Evolutionary conservation across 495 filamentous ascomycete species (phyloP), one percentile per base, ranked within the genome.

Genomic region (Aspergillus incahuasiensis): DNA sequence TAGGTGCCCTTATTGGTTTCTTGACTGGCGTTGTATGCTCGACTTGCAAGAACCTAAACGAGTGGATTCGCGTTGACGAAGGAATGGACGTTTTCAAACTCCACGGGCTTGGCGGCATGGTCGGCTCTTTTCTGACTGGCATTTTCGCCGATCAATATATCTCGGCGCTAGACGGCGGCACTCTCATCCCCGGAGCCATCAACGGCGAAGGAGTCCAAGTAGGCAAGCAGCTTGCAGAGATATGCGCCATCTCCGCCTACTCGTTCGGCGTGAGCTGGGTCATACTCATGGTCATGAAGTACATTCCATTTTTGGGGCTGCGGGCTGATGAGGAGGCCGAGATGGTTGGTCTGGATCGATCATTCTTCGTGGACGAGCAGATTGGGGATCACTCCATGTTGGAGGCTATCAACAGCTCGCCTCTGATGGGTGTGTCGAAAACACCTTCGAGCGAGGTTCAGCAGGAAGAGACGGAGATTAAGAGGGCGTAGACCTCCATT

Each of bases 71-170:
- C 51, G 81, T 85, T 48, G 83, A 86, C 59, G 82, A 85, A 52
- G 79, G 80, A 2, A 73, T 86, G 69, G 80, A 84, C 54, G 81
- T 86, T 18, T 85, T 85, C 68, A 83, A 82, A 55, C 75, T 85
- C 21, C 82, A 86, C 62, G 82, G 80, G 12, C 66, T 84, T 32
- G 84, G 83, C 22, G 84, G 83, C 1, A 81, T 84, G 69, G 68
- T 80, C 21, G 83, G 84, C 3, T 72, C 74, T n/a, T 81, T 86
- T 63, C 61, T 86, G 45, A 86, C 82, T 0, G 82, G 83, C 0
- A 77, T 85, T 47, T 86, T 86, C 55, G 82, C 83, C n/a, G 68
- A 64, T 22, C 49, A 64, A 18, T 72, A 67, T n/a, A 64, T 75
- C 34, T 72, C 71, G 2, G 62, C 65, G 7, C 68, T 83, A 20